These are phyloP conservation scores for Malassezia japonica DNA, from an alignment of 1,284 basidiomycete species.

Conservation along the genomic window DNA sequence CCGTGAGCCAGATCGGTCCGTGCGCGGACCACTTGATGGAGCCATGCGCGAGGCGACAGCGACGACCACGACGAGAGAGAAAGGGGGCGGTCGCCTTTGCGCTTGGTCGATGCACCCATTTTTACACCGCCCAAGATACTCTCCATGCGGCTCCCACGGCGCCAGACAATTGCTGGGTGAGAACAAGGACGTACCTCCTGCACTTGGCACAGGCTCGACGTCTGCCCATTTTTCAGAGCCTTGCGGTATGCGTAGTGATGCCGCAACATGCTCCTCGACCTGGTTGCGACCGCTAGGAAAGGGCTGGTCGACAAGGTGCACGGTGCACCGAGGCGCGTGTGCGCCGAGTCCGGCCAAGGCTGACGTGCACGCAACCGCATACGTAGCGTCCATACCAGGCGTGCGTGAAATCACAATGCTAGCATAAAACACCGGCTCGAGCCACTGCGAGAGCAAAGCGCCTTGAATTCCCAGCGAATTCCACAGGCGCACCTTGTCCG, in stretches of 20 bases:
- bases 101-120: conserved; percentile 7
- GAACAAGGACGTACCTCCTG: conserved; percentile 13
- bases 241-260: neutral
- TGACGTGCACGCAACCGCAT: too few relatives aligned
- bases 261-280: neutral
- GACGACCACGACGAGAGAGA: too few relatives aligned
- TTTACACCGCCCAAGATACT: conserved; percentile 7
- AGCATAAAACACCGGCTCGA: conserved; percentile 14
- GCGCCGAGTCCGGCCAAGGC: neutral
- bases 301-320: too few relatives aligned
- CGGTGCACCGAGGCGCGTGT: too few relatives aligned
- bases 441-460: conserved; percentile 12
- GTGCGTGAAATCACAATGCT: conserved; percentile 8
- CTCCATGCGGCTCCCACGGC: conserved; percentile 2
- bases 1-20: too few relatives aligned
- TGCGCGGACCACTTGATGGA: too few relatives aligned
- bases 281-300: conserved; percentile 8
- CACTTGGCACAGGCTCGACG: conserved; percentile 18
- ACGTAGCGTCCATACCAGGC: too few relatives aligned
- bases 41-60: too few relatives aligned
- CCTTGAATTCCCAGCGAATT: conserved; percentile 22
- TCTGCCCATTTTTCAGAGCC: neutral
- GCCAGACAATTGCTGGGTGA: conserved; percentile 10
- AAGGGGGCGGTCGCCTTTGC: neutral
- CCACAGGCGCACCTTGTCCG: conserved; percentile 25